Evolutionary conservation across 306 rosid species (phyloP).

Genomic region (Alnus rubra): DNA sequence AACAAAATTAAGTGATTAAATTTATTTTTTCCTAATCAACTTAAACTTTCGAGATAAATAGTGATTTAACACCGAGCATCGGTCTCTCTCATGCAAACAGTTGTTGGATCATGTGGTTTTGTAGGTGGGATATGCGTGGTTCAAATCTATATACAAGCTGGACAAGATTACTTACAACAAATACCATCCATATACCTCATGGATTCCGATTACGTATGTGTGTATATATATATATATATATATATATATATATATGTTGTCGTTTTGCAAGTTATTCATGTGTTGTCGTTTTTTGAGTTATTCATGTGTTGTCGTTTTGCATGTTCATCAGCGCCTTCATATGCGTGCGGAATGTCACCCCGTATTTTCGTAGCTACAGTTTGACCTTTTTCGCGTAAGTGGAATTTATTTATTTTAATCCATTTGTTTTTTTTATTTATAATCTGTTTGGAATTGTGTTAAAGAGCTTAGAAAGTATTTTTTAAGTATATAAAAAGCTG

Average conservation of each 20-base stretch:
- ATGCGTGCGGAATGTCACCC: slow-evolving; percentile 82
- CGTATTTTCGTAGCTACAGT: slow-evolving; percentile 67
- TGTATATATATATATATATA: no score
- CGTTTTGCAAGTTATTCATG: no score
- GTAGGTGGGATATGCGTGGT: slow-evolving; percentile 85
- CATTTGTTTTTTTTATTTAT: not conserved
- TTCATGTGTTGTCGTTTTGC: slow-evolving; percentile 22
- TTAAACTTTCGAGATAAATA: no score
- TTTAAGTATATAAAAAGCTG: no score
- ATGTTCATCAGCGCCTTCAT: slow-evolving; percentile 69
- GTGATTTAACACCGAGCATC: no score
- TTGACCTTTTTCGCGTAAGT: slow-evolving; percentile 88
- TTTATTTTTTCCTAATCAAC: no score
- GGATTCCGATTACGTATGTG: slow-evolving; percentile 96
- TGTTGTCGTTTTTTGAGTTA: not conserved
- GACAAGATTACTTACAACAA: slow-evolving; percentile 86
- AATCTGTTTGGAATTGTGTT: no score
- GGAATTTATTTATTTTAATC: slow-evolving; percentile 11
- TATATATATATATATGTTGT: no score
- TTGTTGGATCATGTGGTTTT: slow-evolving; percentile 25
- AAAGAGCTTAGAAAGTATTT: no score
- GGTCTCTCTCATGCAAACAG: slow-evolving; percentile 25
- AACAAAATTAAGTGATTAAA: no score
- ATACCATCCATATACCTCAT: slow-evolving; percentile 94
- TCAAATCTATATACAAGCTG: slow-evolving; percentile 75